A percentile compares a stretch with the other conserved stretches of the same genome.
phyloP scores from a whole-genome alignment of 2,329 filamentous ascomycete genomes.

The Verticillium dahliae region DNA sequence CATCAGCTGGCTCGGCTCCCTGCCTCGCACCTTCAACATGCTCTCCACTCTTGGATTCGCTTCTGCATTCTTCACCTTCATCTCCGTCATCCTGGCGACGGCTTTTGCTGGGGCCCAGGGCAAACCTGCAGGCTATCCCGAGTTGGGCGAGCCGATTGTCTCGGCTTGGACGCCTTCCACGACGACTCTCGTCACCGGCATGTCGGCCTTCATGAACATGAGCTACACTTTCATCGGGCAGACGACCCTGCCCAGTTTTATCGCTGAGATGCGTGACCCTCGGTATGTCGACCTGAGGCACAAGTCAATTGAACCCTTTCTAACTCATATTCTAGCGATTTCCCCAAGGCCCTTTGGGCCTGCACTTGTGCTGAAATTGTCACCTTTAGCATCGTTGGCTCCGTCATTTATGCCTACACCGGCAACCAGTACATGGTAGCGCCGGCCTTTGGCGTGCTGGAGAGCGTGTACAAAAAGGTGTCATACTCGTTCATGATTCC shows the following conservation, averaged over 20 bases:
- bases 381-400: slow-evolving; percentile 78
- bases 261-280: slow-evolving; percentile 80
- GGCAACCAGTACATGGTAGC: slow-evolving; percentile 84
- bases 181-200: slow-evolving; percentile 76
- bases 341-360: slow-evolving; percentile 86
- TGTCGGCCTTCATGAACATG: slow-evolving; percentile 91
- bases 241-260: slow-evolving; percentile 89
- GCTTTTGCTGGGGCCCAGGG: slow-evolving; percentile 73
- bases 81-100: slow-evolving; percentile 78
- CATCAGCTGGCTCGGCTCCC: slow-evolving; percentile 70
- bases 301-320: too few species aligned
- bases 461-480: slow-evolving; percentile 77
- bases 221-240: slow-evolving; percentile 95
- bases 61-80: slow-evolving; percentile 82
- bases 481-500: slow-evolving; percentile 95
- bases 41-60: slow-evolving; percentile 72
- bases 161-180: slow-evolving; percentile 58
- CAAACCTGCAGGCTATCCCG: slow-evolving; percentile 63
- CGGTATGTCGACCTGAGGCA: slow-evolving; percentile 21
- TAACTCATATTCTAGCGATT: slow-evolving; percentile 49
- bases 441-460: slow-evolving; percentile 80
- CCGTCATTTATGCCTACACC: slow-evolving; percentile 75
- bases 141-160: slow-evolving; percentile 59
- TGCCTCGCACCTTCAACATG: slow-evolving; percentile 78
- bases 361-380: slow-evolving; percentile 85